A percentile compares a stretch with the other conserved stretches of the same genome.
Evolutionary conservation across 2,329 filamentous ascomycete genomes (phyloP).

Genomic region (Nemania serpens): DNA sequence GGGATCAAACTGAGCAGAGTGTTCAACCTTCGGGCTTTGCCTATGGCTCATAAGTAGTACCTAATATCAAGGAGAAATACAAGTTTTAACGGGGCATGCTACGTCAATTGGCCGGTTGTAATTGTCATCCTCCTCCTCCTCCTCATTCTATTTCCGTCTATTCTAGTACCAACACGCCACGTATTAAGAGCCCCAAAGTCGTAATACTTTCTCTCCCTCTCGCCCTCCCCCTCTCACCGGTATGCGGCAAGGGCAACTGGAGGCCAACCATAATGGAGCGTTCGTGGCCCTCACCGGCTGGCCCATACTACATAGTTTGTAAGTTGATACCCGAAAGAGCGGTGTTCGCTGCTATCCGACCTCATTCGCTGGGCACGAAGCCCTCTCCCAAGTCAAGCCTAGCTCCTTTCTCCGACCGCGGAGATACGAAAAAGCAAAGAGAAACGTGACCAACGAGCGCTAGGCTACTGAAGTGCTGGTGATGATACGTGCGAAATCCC

Average conservation of each 20-base stretch:
- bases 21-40: neutral
- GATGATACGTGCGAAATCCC: conserved; percentile 2
- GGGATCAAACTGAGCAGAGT: neutral
- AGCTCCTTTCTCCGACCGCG: conserved; percentile 3
- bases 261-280: neutral
- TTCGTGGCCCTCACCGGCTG: neutral
- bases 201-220: too few species aligned
- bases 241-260: neutral
- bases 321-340: conserved; percentile 13
- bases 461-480: neutral
- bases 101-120: too few species aligned
- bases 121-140: too few species aligned
- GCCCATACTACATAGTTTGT: neutral
- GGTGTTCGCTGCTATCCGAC: conserved; percentile 2
- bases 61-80: neutral
- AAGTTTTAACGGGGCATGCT: too few species aligned
- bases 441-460: conserved; percentile 9
- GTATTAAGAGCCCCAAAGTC: too few species aligned
- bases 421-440: conserved; percentile 15
- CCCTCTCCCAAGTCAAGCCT: neutral
- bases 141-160: too few species aligned
- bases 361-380: conserved; percentile 18
- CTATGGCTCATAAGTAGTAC: neutral
- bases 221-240: too few species aligned
- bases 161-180: too few species aligned